Base-by-base conservation (phyloP, 352 stramenopile species). In the Globisporangium uncinulatum region DNA sequence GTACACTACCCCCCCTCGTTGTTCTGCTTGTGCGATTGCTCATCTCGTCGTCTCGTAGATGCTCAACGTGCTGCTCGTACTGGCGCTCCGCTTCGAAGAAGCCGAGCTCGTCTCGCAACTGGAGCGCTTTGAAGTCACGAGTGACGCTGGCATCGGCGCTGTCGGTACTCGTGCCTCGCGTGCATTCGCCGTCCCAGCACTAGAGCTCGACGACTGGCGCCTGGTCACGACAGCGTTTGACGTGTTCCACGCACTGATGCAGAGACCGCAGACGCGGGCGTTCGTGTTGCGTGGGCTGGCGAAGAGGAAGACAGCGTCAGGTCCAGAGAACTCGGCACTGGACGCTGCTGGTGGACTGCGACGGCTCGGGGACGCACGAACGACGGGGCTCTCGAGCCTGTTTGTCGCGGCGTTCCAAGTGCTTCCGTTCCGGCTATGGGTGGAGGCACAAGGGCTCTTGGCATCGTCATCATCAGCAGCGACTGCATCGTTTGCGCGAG, bases 181-280 rank as follows among this genome's bases (percentile, higher is more conserved):
- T 15, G 15, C 31, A 11, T 54, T 54, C 29, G 42, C 4, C n/a
- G 29, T 17, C 6, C n/a, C n/a, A 13, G 31, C 36, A 1, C 49
- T 19, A 17, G 49, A 24, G 20, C 10, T 20, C 15, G 37, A 31
- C 19, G 32, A 54, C 37, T 54, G 49, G 49, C 6, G 14, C 15
- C 49, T 54, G 9, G 34, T 15, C n/a, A 43, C 29, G 32, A 54
- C 43, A 45, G 49, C 49, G 31, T 45, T 46, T 13, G 49, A 54
- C 6, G 20, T 54, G 36, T n/a, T 54, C 31, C 32, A 34, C 32
- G 11, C 34, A n/a, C 9, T 54, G 31, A 45, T 46, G 32, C 32
- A 32, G 37, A 3, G 31, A n/a, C 13, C n/a, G 21, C n/a, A 19
- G 31, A 44, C 29, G 9, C 34, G 49, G 24, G 29, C 32, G 11